Conservation (phyloP, 495 filamentous ascomycete species). For the Neurospora sublineolata region DNA sequence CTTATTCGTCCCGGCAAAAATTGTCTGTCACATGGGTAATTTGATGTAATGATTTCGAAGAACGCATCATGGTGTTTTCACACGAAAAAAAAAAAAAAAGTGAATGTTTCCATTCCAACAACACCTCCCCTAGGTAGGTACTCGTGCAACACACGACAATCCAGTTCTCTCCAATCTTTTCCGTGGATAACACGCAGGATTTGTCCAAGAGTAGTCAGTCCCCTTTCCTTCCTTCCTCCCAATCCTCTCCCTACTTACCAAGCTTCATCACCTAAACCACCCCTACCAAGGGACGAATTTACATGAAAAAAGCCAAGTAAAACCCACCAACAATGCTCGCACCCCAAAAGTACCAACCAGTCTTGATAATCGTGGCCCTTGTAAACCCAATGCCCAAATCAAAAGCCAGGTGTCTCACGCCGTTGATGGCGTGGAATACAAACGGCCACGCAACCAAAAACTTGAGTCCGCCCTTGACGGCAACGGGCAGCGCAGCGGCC, state of each 20-base stretch:
- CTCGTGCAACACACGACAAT: background rate
- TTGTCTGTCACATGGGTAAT: background rate
- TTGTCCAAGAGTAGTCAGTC: background rate
- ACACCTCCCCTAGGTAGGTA: background rate
- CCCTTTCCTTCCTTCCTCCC: background rate
- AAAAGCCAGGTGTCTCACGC: slow-evolving; percentile 81
- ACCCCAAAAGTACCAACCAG: slow-evolving; percentile 65
- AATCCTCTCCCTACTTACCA: too few relatives aligned
- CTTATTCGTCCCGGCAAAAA: too few relatives aligned
- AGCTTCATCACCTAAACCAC: background rate
- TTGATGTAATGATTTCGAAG: background rate
- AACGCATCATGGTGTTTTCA: background rate
- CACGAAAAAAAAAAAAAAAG: background rate
- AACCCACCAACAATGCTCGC: slow-evolving; percentile 51
- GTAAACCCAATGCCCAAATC: slow-evolving; percentile 60
- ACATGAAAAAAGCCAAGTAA: slow-evolving; percentile 41
- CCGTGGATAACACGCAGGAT: background rate
- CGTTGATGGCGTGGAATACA: slow-evolving; percentile 76
- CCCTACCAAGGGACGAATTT: background rate
- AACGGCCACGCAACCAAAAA: slow-evolving; percentile 66
- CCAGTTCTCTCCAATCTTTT: background rate
- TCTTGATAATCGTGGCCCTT: slow-evolving; percentile 59
- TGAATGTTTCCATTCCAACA: background rate
- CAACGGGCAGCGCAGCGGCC: slow-evolving; percentile 59
- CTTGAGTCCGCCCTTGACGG: slow-evolving; percentile 65